These are phyloP conservation scores for Tuctoria greenei DNA, from an alignment of 176 grass and related monocot species.

Conservation along the genomic window DNA sequence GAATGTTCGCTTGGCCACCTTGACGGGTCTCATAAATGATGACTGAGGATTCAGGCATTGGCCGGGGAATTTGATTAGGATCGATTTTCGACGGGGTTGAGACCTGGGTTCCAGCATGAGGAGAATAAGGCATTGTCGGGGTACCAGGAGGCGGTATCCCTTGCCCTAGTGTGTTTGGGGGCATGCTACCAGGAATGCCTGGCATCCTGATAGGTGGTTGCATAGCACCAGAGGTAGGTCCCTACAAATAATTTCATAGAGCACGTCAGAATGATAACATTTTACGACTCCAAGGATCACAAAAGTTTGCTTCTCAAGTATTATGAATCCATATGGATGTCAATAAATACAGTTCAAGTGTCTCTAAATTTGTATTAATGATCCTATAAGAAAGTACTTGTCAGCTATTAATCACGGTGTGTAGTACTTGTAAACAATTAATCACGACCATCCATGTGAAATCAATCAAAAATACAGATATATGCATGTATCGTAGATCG, in stretches of 20 bases:
- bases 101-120: slow-evolving; percentile 66
- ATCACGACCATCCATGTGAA: not conserved
- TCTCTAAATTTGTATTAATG: not conserved
- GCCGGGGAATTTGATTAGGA: slow-evolving; percentile 85
- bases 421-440: not conserved
- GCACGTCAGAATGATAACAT: not conserved
- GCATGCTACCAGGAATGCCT: slow-evolving; percentile 42
- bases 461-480: not conserved
- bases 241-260: slow-evolving; percentile 41
- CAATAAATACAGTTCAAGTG: not conserved
- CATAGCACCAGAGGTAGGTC: slow-evolving; percentile 41
- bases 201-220: slow-evolving; percentile 45
- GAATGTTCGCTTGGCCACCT: slow-evolving; percentile 66
- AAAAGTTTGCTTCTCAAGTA: slow-evolving; percentile 1
- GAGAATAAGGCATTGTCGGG: slow-evolving; percentile 54
- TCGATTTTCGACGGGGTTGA: slow-evolving; percentile 82
- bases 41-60: slow-evolving; percentile 59
- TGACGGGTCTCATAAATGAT: slow-evolving; percentile 73
- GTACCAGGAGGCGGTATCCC: slow-evolving; percentile 45
- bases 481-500: not conserved
- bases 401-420: not conserved
- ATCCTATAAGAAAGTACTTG: not conserved
- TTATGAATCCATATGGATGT: not conserved
- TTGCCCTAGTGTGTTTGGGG: slow-evolving; percentile 45
- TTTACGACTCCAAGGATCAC: slow-evolving; percentile 6